Evolutionary conservation across 2,329 filamentous ascomycete species (phyloP).

Genomic region (Coniochaeta ligniaria): DNA sequence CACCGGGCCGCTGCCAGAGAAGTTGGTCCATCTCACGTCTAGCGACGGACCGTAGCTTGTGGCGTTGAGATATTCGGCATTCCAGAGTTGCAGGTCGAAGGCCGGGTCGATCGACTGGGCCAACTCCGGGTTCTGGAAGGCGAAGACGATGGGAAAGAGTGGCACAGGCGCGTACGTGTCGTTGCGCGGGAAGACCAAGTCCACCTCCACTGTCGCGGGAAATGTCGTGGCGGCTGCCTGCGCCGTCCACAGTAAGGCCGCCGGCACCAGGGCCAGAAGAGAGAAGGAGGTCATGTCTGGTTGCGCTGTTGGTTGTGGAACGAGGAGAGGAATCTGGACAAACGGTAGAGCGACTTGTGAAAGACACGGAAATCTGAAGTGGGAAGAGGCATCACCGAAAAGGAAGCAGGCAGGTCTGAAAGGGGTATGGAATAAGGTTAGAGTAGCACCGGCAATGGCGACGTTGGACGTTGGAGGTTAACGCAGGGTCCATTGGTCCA

Average conservation of each 20-base stretch:
- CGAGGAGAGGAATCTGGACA: too few relatives aligned
- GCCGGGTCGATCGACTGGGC: conserved; percentile 8
- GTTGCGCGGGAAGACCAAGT: conserved; percentile 23
- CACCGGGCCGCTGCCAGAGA: not conserved
- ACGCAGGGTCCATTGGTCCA: too few relatives aligned
- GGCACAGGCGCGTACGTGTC: conserved; percentile 18
- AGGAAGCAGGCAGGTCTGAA: too few relatives aligned
- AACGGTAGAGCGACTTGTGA: too few relatives aligned
- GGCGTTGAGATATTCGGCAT: not conserved
- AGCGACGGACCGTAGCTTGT: not conserved
- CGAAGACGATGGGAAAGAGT: conserved; percentile 20
- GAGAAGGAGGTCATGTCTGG: not conserved
- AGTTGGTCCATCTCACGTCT: conserved; percentile 3
- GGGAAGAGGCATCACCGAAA: too few relatives aligned
- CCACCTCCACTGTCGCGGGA: conserved; percentile 14
- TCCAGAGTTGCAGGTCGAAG: conserved; percentile 4
- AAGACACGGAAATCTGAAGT: too few relatives aligned
- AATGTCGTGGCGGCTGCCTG: not conserved
- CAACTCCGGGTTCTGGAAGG: conserved; percentile 15
- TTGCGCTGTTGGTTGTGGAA: too few relatives aligned
- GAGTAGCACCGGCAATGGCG: too few relatives aligned
- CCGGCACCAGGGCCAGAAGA: not conserved
- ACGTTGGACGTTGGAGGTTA: too few relatives aligned
- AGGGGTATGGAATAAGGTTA: too few relatives aligned
- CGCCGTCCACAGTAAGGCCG: not conserved